Percentiles rank a stretch among this genome's conserved stretches.
These are phyloP conservation scores for Candida odintsovae DNA, from an alignment of 805 yeast species.

Conservation along the genomic window DNA sequence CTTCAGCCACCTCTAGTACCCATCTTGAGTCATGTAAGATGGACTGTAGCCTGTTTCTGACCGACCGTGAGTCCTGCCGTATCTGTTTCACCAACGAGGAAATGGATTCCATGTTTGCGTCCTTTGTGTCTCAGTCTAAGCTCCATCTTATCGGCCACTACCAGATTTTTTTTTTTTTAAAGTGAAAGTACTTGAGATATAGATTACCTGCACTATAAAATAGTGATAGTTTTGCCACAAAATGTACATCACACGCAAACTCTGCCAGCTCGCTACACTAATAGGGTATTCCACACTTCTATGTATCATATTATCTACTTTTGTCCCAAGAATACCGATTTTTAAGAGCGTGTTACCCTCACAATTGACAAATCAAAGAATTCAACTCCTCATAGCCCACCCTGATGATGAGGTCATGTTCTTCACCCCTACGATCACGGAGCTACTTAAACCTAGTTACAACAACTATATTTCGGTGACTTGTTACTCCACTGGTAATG, in stretches of 20 bases:
- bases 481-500: conserved; percentile 76
- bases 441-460: conserved; percentile 40
- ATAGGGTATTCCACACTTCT: not conserved
- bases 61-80: conserved; percentile 26
- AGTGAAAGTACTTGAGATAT: too few species aligned
- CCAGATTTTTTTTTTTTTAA: too few species aligned
- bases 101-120: not conserved
- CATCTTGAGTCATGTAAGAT: conserved; percentile 57
- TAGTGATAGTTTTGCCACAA: not conserved
- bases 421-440: conserved; percentile 73
- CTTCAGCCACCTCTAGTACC: conserved; percentile 34
- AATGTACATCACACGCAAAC: not conserved
- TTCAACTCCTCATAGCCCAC: conserved; percentile 73
- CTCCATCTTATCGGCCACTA: not conserved
- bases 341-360: not conserved
- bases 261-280: not conserved
- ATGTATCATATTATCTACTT: not conserved
- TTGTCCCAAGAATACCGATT: not conserved
- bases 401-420: conserved; percentile 99
- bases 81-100: not conserved
- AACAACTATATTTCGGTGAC: conserved; percentile 50
- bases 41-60: conserved; percentile 64
- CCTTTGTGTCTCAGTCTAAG: not conserved
- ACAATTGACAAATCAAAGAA: conserved; percentile 8
- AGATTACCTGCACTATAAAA: not conserved